phyloP scores from a whole-genome alignment of 371 early-diverging fungal species.

The Syncephalastrum sp. region DNA sequence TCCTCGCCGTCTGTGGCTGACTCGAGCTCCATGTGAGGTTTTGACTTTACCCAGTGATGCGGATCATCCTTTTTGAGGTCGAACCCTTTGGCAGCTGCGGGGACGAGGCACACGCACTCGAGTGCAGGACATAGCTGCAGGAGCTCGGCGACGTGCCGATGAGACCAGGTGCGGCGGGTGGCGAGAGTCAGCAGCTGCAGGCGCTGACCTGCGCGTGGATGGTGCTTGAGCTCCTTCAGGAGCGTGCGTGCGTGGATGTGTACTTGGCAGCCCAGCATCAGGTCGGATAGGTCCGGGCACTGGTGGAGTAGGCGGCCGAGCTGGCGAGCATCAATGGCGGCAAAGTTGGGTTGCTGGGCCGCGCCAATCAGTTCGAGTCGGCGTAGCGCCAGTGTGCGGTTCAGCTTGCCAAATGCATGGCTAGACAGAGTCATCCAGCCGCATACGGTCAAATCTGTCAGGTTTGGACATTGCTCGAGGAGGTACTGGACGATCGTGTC shows the following conservation, averaged over 20 bases:
- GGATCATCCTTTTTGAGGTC: constrained; percentile 10
- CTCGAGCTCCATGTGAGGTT: neutral
- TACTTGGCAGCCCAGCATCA: constrained; percentile 31
- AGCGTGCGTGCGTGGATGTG: constrained; percentile 37
- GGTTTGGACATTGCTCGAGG: constrained; percentile 18
- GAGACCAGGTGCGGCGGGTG: constrained; percentile 38
- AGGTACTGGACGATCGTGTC: constrained; percentile 36
- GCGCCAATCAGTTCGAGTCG: constrained; percentile 28
- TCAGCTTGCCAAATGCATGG: constrained; percentile 23
- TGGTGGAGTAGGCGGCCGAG: constrained; percentile 22
- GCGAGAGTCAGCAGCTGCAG: constrained; percentile 27
- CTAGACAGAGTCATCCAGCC: constrained; percentile 40
- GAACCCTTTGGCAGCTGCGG: constrained; percentile 21
- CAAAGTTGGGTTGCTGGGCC: constrained; percentile 25
- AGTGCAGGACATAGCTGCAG: constrained; percentile 27
- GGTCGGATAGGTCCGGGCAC: constrained; percentile 30
- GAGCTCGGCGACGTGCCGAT: constrained; percentile 23
- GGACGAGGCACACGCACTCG: constrained; percentile 25
- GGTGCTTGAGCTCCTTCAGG: constrained; percentile 18
- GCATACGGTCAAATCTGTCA: constrained; percentile 25
- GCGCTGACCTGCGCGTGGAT: constrained; percentile 6
- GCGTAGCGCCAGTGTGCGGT: constrained; percentile 9
- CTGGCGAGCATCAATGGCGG: constrained; percentile 29
- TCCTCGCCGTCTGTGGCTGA: constrained; percentile 5
- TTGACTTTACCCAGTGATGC: constrained; percentile 6